These are phyloP conservation scores for Cucumis hystrix DNA, from an alignment of 306 rosid species.

Conservation along the genomic window DNA sequence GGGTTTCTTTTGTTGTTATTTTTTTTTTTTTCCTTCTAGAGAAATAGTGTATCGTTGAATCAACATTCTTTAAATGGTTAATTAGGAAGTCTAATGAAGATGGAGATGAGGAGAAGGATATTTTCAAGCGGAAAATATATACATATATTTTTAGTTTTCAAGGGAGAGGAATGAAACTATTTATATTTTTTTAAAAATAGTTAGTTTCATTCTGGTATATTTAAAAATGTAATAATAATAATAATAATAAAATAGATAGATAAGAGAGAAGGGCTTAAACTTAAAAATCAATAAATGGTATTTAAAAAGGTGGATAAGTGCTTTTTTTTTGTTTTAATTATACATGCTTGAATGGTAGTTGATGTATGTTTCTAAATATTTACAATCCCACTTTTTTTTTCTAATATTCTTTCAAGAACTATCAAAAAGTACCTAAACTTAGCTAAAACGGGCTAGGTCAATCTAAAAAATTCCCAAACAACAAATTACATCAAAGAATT, in stretches of 20 bases:
- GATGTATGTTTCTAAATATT: not conserved
- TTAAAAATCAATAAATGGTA: not conserved
- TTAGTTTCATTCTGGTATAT: too few species aligned
- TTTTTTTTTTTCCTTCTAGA: too few species aligned
- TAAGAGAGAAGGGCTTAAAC: not conserved
- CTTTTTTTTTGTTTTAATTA: not conserved
- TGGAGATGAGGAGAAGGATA: not conserved
- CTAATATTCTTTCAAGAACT: not conserved
- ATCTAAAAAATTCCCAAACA: not conserved
- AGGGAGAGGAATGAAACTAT: too few species aligned
- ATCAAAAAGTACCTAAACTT: not conserved
- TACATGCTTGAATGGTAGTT: not conserved
- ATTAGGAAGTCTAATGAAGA: not conserved
- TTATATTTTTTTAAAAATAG: too few species aligned
- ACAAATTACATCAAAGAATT: not conserved
- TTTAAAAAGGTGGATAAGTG: not conserved
- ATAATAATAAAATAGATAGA: not conserved
- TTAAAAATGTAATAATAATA: too few species aligned
- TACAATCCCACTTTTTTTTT: not conserved
- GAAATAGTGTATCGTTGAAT: too few species aligned
- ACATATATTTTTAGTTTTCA: too few species aligned
- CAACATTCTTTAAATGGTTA: not conserved
- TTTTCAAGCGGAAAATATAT: too few species aligned
- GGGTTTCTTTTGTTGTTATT: not conserved
- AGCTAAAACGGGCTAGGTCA: not conserved